Percentiles rank a stretch among this genome's conserved stretches.
phyloP scores from a whole-genome alignment of 2,329 filamentous ascomycete species.

The Arthrobotrys iridis region DNA sequence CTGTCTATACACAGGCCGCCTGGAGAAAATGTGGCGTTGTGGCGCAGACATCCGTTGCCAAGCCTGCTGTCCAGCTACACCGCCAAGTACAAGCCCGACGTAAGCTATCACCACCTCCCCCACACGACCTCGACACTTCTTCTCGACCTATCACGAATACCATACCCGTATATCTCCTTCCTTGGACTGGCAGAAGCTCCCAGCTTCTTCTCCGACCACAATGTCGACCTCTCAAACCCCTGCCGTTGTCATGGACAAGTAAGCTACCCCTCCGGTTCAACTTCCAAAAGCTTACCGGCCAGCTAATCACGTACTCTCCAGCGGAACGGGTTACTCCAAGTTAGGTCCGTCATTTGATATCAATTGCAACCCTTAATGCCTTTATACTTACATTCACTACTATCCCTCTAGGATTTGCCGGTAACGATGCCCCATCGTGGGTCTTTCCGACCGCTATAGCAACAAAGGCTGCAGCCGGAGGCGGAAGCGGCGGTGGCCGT shows the following conservation, averaged over 20 bases:
- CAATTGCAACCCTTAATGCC: background rate
- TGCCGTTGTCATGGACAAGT: conserved; percentile 99
- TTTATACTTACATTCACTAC: background rate
- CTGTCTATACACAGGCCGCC: too few species aligned
- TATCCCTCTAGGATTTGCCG: conserved; percentile 80
- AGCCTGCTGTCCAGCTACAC: background rate
- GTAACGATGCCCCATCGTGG: conserved; percentile 98
- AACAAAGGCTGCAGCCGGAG: conserved; percentile 80
- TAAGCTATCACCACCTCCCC: conserved; percentile 24
- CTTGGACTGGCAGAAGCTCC: conserved; percentile 19
- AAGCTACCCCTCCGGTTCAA: conserved; percentile 64
- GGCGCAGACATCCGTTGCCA: background rate
- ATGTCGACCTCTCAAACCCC: conserved; percentile 96
- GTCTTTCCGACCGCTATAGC: conserved; percentile 99
- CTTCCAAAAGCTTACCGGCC: conserved; percentile 28
- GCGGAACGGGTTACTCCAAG: conserved; percentile 99
- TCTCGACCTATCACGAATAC: background rate
- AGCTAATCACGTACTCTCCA: conserved; percentile 62
- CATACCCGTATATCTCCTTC: background rate
- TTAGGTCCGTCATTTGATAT: conserved; percentile 74
- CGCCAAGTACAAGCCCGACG: background rate
- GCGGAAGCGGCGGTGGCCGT: conserved; percentile 82
- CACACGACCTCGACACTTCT: conserved; percentile 36
- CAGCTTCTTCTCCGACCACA: conserved; percentile 43
- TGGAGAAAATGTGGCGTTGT: background rate